A percentile compares a stretch with the other conserved stretches of the same genome.
Evolutionary conservation across 305 asterid genomes (phyloP).

Genomic region (Fraxinus angustifolia): DNA sequence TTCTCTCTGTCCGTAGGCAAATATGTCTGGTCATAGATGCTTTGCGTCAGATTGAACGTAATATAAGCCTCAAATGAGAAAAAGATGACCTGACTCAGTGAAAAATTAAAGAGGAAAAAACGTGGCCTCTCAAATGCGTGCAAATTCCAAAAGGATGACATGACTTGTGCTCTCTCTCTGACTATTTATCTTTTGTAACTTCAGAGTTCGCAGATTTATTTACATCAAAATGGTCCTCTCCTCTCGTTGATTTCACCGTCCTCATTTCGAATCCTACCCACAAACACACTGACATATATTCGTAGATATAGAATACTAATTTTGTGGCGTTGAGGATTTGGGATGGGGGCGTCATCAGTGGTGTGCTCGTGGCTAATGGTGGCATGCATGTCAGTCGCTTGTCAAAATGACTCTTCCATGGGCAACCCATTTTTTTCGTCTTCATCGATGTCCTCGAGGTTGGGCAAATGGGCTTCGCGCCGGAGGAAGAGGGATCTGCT

Average conservation of each 20-base stretch:
- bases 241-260: slow-evolving; percentile 35
- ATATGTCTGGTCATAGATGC: slow-evolving; percentile 29
- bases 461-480: slow-evolving; percentile 21
- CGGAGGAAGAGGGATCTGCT: slow-evolving; percentile 46
- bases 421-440: slow-evolving; percentile 39
- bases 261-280: slow-evolving; percentile 7
- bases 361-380: slow-evolving; percentile 37
- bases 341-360: slow-evolving; percentile 5
- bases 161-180: slow-evolving; percentile 15
- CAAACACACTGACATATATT: neutral
- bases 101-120: neutral
- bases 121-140: neutral
- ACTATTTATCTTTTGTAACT: slow-evolving; percentile 1
- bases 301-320: neutral
- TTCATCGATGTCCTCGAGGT: slow-evolving; percentile 1
- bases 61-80: neutral
- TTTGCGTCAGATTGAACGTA: slow-evolving; percentile 18
- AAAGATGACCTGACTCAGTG: neutral
- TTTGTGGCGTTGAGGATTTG: neutral
- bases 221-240: slow-evolving; percentile 24
- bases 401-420: slow-evolving; percentile 42
- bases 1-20: neutral
- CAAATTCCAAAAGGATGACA: slow-evolving; percentile 10
- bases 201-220: slow-evolving; percentile 15
- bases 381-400: slow-evolving; percentile 52